Base-by-base conservation (phyloP, 1,284 basidiomycete species). In the Sphagnurus paluster region DNA sequence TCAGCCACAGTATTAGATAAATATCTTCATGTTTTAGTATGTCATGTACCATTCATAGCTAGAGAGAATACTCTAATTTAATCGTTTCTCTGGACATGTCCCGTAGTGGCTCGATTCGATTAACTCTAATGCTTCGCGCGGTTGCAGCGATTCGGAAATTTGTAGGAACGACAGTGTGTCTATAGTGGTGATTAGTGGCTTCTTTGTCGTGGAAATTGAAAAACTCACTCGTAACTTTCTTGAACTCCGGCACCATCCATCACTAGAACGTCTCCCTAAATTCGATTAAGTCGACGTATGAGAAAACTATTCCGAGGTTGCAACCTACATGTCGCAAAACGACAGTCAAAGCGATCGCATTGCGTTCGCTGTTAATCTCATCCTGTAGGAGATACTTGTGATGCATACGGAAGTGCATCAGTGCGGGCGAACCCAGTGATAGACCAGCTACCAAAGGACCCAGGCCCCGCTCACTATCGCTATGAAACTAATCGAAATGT, bases 221-320 rank as follows among this genome's bases (percentile, higher is more conserved):
- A 32, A 9, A 60, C 78, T 61, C 62, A 88, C 84, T 90, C 83
- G 45, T 90, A 90, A 56, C 67, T 73, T 37, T 77, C 69, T 56
- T 90, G 87, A 5, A 90, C 74, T 2, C 64, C 72, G 4, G 70
- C 67, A 2, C 87, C 87, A 44, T 87, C 78, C 87, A 90, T 90
- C 6, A 88, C 75, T 28, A 89, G 61, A 14, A 90, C 69, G 56
- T 90, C 87, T 4, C 87, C 87, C 87, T 89, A 29, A 20, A 33
- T 23, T 8, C 11, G 3, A 10, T 32, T 5, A 5, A n/a, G 2
- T 20, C 17, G 36, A 34, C 7, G 9, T 25, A 26, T 32, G 30
- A 19, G n/a, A 24, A 14, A 28, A n/a, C n/a, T n/a, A n/a, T n/a
- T n/a, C n/a, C n/a, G n/a, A n/a, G n/a, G n/a, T n/a, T n/a, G n/a